Evolutionary conservation across 495 filamentous ascomycete genomes (phyloP), one percentile per base, ranked within the genome.

Genomic region (Tuber brumale): DNA sequence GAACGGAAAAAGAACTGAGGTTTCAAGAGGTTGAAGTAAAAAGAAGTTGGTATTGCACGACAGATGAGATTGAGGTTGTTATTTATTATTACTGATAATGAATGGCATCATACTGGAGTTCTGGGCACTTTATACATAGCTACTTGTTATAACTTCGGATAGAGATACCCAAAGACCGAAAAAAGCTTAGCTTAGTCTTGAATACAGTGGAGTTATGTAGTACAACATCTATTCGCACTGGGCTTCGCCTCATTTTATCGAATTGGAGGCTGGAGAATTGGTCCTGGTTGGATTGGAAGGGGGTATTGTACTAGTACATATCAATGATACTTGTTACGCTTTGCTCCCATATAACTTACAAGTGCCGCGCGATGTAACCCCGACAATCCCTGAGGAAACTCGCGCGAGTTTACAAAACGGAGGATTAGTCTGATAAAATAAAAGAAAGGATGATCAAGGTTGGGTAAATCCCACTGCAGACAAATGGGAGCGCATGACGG

Each of bases 11-110:
- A 66, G 57, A 66, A 66, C 57, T 35, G 57, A 18, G 4, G 57
- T 66, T 66, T 66, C 57, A 66, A 66, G 57, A 66, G 14, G 57
- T 19, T 66, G 57, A 66, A 66, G 35, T 66, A 66, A 66, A 66
- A 66, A 66, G 27, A 66, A 66, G 27, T 66, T 66, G 57, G n/a
- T 27, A 66, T 66, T 35, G 57, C 31, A 66, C 57, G 16, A 66
- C 57, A 66, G 31, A 27, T 66, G 57, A 66, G 27, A 66, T 66
- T 66, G 57, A 18, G 31, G 57, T 66, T 66, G 57, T 35, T 66
- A 66, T 66, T 66, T 66, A 66, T 18, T 66, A 66, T 66, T 66
- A 66, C 57, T 66, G 57, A 66, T 66, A 66, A 66, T 35, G 57
- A 18, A 35, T 35, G 57, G 57, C n/a, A n/a, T n/a, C n/a, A n/a